Evolutionary conservation across 116 monocot species (phyloP).

Genomic region (Iris pallida): DNA sequence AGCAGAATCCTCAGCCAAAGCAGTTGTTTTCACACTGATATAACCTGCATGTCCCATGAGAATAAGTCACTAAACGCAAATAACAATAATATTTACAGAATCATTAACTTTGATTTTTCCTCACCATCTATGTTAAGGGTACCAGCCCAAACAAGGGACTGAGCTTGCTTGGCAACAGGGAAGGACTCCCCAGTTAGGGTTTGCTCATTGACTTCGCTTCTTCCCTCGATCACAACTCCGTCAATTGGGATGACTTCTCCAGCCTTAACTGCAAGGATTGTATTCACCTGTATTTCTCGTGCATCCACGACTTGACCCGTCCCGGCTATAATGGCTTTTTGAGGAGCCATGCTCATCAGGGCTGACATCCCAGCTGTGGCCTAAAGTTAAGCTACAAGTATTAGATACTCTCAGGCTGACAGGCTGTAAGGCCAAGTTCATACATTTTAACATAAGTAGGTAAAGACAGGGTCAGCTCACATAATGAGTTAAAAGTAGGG

Average conservation of each 20-base stretch:
- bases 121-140: slow-evolving; percentile 85
- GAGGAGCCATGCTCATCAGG: slow-evolving; percentile 85
- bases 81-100: background rate
- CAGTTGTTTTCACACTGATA: slow-evolving; percentile 83
- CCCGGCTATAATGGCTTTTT: slow-evolving; percentile 79
- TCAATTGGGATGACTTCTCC: slow-evolving; percentile 93
- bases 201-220: slow-evolving; percentile 78
- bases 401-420: no score
- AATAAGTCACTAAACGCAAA: background rate
- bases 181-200: slow-evolving; percentile 88
- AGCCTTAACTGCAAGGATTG: slow-evolving; percentile 77
- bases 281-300: slow-evolving; percentile 50
- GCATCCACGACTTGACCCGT: slow-evolving; percentile 62
- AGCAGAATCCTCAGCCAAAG: slow-evolving; percentile 85
- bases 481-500: no score
- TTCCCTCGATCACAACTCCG: slow-evolving; percentile 74
- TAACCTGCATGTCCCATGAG: slow-evolving; percentile 48
- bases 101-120: background rate
- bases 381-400: slow-evolving; percentile 18
- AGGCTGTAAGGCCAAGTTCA: no score
- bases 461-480: no score
- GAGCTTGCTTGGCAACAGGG: slow-evolving; percentile 70
- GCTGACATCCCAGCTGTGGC: slow-evolving; percentile 81
- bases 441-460: no score
- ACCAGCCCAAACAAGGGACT: slow-evolving; percentile 86